phyloP scores from a whole-genome alignment of 176 grass and related monocot species.

The Echinochloa phyllopogon region DNA sequence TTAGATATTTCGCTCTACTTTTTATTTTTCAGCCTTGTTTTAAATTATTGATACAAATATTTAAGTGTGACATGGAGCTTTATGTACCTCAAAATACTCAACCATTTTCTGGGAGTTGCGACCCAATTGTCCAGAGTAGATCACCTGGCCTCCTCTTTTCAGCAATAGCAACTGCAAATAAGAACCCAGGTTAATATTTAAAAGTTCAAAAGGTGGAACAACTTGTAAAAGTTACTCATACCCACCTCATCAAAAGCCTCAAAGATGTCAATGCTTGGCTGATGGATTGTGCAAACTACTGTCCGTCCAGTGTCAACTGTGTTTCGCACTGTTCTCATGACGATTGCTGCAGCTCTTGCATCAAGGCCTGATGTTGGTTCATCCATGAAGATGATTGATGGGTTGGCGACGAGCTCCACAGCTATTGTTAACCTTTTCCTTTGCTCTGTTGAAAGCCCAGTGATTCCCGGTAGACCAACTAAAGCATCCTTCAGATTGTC shows the following conservation, averaged over 20 bases:
- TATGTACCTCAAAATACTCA: conserved; percentile 89
- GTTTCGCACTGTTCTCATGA: conserved; percentile 99
- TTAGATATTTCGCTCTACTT: conserved; percentile 15
- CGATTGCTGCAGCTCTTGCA: conserved; percentile 97
- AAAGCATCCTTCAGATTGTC: conserved; percentile 83
- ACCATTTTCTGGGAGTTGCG: conserved; percentile 87
- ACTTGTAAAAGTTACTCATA: conserved; percentile 20
- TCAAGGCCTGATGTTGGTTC: conserved; percentile 99
- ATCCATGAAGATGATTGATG: conserved; percentile 99
- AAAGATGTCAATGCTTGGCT: conserved; percentile 99
- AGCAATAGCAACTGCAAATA: conserved; percentile 72
- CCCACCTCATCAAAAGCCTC: conserved; percentile 96
- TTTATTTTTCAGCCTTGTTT: not conserved
- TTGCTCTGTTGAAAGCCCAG: conserved; percentile 93
- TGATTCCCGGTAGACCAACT: conserved; percentile 91
- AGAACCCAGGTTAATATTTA: not conserved
- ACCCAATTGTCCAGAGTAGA: conserved; percentile 85
- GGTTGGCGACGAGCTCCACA: conserved; percentile 96
- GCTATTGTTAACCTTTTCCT: conserved; percentile 97
- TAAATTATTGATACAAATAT: not conserved
- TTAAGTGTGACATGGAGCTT: conserved; percentile 10
- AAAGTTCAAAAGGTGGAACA: conserved; percentile 14
- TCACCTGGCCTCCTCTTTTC: conserved; percentile 99
- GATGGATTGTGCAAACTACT: conserved; percentile 98
- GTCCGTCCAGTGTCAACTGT: conserved; percentile 97